These are phyloP conservation scores for Fusarium tupiense DNA, from an alignment of 2,329 filamentous ascomycete species.

Conservation along the genomic window DNA sequence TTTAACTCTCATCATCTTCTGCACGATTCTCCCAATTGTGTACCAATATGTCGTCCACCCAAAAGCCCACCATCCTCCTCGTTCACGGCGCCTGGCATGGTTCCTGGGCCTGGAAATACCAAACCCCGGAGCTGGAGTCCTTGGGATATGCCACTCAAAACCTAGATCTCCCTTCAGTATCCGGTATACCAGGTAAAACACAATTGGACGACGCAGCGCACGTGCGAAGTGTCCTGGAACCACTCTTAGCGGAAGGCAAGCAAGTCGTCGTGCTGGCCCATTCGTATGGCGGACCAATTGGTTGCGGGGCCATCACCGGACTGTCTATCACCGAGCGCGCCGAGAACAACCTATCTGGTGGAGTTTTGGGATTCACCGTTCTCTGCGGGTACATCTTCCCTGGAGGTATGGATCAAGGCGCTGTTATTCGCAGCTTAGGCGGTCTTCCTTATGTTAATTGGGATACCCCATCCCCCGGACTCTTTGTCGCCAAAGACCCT, in stretches of 20 bases:
- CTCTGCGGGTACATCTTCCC: neutral
- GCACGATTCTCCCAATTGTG: accelerated
- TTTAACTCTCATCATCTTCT: accelerated
- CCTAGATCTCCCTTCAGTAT: neutral
- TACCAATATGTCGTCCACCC: neutral
- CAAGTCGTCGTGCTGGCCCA: neutral
- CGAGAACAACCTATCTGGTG: neutral
- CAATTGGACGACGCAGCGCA: neutral
- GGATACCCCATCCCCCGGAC: neutral
- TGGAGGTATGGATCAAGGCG: neutral
- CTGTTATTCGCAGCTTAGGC: neutral
- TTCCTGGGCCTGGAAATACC: neutral
- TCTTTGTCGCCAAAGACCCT: neutral
- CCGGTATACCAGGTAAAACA: neutral
- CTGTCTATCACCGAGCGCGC: neutral
- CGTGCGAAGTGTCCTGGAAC: neutral
- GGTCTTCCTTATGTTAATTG: neutral
- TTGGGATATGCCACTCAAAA: neutral
- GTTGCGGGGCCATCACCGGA: neutral
- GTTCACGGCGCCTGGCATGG: neutral
- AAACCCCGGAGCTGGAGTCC: neutral
- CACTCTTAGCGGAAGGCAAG: neutral
- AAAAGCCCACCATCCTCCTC: neutral
- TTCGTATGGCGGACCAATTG: neutral
- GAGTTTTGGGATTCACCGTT: neutral